Base-by-base conservation (phyloP, 345 rosid genomes). In the Lagerstroemia speciosa region DNA sequence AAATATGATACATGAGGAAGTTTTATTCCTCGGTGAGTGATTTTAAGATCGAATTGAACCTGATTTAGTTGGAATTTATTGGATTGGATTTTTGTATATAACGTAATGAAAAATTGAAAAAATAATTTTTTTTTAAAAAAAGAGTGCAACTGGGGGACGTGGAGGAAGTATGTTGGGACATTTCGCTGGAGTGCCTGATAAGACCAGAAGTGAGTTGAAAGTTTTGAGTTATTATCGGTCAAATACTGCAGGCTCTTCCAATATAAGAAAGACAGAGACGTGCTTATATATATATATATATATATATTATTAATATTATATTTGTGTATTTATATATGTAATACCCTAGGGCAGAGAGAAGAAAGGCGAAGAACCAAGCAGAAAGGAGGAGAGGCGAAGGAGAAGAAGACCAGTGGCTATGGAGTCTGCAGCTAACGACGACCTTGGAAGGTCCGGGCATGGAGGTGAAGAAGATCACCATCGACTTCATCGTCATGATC, bases 121-220 rank as follows among this genome's bases (percentile, higher is more conserved):
- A n/a, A n/a, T n/a, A n/a, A n/a, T n/a, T n/a, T n/a, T n/a, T n/a
- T n/a, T n/a, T n/a, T n/a, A n/a, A n/a, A n/a, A n/a, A n/a, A 26
- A 27, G 2, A 6, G 8, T 27, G 65, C 22, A 62, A 62, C 5
- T 36, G 38, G 38, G 7, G 38, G 38, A 36, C 38, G 7, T n/a
- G n/a, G n/a, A n/a, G n/a, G n/a, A n/a, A n/a, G n/a, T 72, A 58
- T 60, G 87, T 84, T 83, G 89, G n/a, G n/a, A 80, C 89, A 70
- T 78, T 78, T 68, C 63, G 70, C 30, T 53, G 5, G 19, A 34
- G 29, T 20, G 31, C 15, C 14, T 52, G 71, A 58, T 41, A 69
- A n/a, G 70, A 27, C 64, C 41, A 48, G n/a, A 34, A n/a, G n/a
- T n/a, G 52, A 32, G 69, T 75, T 72, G n/a, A 76, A 69, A 72